These are phyloP conservation scores for Dothistroma septosporum DNA, from an alignment of 2,329 filamentous ascomycete genomes.

Conservation along the genomic window DNA sequence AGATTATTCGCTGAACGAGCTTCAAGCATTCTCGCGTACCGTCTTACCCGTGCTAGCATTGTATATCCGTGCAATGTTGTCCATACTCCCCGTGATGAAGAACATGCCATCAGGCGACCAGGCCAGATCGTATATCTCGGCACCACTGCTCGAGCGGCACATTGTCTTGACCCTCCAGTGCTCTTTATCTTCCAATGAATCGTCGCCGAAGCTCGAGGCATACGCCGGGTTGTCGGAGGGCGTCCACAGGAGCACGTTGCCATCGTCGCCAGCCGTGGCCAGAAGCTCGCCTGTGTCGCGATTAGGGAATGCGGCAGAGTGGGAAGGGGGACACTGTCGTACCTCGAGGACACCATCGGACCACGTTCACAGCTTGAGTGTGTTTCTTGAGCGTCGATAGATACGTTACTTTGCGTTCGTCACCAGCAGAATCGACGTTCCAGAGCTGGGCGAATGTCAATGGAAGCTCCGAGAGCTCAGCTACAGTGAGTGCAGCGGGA, in stretches of 20 bases:
- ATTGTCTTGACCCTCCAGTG: conserved; percentile 96
- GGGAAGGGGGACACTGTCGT: conserved; percentile 27
- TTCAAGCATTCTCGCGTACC: not conserved
- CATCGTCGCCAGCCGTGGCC: conserved; percentile 93
- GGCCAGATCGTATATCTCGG: conserved; percentile 95
- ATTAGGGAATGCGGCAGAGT: not conserved
- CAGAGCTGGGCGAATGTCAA: conserved; percentile 60
- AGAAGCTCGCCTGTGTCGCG: conserved; percentile 71
- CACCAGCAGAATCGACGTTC: conserved; percentile 80
- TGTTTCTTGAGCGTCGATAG: conserved; percentile 88
- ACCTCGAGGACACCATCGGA: conserved; percentile 94
- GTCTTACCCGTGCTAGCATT: conserved; percentile 77
- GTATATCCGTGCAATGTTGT: conserved; percentile 96
- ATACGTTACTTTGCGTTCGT: conserved; percentile 86
- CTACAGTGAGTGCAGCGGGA: conserved; percentile 1
- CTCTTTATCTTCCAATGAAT: conserved; percentile 87
- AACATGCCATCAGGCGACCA: conserved; percentile 97
- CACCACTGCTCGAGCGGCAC: conserved; percentile 81
- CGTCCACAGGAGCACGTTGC: conserved; percentile 94
- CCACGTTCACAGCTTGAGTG: conserved; percentile 96
- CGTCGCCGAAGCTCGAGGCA: conserved; percentile 67
- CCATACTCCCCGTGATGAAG: conserved; percentile 99
- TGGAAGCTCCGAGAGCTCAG: conserved; percentile 1
- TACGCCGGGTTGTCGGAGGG: conserved; percentile 71
- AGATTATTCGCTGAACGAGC: conserved; percentile 18